A percentile compares a stretch with the other conserved stretches of the same genome.
phyloP scores from a whole-genome alignment of 2,329 filamentous ascomycete species.

The Fusarium sp. region DNA sequence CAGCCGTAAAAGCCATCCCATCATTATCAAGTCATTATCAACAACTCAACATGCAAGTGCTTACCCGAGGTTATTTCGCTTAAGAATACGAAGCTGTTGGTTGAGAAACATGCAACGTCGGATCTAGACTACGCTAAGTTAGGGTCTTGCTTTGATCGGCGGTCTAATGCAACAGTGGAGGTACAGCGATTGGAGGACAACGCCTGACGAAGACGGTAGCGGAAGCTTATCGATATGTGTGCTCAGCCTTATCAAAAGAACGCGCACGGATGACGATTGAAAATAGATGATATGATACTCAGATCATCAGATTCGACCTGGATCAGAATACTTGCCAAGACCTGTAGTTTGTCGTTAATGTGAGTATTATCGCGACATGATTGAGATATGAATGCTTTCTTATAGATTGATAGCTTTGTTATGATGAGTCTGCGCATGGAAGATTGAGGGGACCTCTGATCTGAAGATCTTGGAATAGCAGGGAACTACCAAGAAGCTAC shows the following conservation, averaged over 20 bases:
- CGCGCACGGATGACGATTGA: background rate
- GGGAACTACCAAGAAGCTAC: too few species aligned
- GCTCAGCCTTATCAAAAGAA: background rate
- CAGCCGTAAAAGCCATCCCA: rapidly evolving
- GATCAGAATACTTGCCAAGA: background rate
- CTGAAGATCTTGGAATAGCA: too few species aligned
- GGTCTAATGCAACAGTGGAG: too few species aligned
- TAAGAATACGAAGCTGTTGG: too few species aligned
- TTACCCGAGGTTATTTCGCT: too few species aligned
- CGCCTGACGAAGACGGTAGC: background rate
- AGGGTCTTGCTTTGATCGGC: background rate
- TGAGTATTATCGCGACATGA: background rate
- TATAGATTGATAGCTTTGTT: background rate
- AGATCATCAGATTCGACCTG: too few species aligned
- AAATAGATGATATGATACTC: too few species aligned
- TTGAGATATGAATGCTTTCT: background rate
- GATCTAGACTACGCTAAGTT: background rate
- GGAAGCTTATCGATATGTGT: background rate
- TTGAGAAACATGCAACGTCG: too few species aligned
- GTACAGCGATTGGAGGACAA: background rate
- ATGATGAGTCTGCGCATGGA: background rate
- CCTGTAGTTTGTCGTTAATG: background rate
- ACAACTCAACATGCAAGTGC: background rate
- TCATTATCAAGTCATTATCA: background rate
- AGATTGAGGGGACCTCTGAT: too few species aligned